Conservation (phyloP, 2,329 filamentous ascomycete genomes). For the Colletotrichum eremochloae region DNA sequence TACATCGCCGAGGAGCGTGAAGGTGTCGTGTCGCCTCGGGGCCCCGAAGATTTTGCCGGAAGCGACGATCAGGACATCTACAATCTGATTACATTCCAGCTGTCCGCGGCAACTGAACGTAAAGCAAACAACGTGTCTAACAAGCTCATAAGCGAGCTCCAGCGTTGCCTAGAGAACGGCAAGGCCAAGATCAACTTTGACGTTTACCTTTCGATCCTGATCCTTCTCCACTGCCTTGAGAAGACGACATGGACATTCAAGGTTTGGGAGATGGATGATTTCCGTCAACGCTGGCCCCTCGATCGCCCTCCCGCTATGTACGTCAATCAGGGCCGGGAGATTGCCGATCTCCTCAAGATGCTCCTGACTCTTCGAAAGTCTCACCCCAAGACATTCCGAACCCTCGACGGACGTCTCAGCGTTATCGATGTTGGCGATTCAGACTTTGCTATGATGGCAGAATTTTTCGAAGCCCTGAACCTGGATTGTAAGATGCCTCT, state of each 20-base stretch:
- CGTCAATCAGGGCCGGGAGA: constrained; percentile 69
- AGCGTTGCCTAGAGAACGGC: constrained; percentile 72
- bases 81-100: constrained; percentile 73
- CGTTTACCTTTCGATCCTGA: constrained; percentile 72
- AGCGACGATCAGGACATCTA: constrained; percentile 69
- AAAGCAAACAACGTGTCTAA: constrained; percentile 72
- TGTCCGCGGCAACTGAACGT: constrained; percentile 74
- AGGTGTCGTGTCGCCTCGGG: constrained; percentile 56
- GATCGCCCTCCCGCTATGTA: constrained; percentile 68
- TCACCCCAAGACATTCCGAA: constrained; percentile 65
- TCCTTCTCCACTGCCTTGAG: constrained; percentile 75
- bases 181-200: constrained; percentile 71
- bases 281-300: constrained; percentile 72
- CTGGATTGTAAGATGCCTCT: constrained; percentile 66
- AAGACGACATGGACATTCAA: constrained; percentile 79
- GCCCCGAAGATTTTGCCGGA: constrained; percentile 63
- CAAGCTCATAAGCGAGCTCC: constrained; percentile 70
- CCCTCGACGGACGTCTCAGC: constrained; percentile 62
- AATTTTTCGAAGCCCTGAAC: constrained; percentile 69
- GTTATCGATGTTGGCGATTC: constrained; percentile 62
- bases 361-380: constrained; percentile 71
- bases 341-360: constrained; percentile 72
- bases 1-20: constrained; percentile 64
- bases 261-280: constrained; percentile 74
- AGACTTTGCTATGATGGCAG: constrained; percentile 50